Base-by-base conservation (phyloP, 371 early-diverging fungal species). In the Mortierella sp. region DNA sequence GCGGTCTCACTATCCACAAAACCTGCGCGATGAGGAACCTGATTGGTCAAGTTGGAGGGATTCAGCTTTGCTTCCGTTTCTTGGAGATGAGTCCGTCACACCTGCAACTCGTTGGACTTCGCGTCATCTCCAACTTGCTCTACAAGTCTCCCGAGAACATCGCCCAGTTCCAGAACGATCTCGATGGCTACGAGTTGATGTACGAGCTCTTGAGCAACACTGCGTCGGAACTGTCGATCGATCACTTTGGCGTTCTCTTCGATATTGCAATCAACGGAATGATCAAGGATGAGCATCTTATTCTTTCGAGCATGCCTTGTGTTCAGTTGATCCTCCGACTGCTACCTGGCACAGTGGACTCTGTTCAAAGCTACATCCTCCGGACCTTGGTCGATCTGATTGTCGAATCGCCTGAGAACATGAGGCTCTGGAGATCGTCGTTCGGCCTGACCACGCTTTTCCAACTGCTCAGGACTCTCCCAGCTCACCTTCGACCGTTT, bases 191-290 rank as follows among this genome's bases (percentile, higher is more conserved):
- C 74, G 83, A 85, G 70, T 72, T 83, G 16, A 76, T 88, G 72
- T 80, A 83, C 65, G 76, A 83, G 16, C 74, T 81, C 24, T 52
- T 89, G 47, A 70, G 74, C 21, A 88, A 42, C 38, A 80, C 85
- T 6, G 77, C 80, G 0, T 82, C 79, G 6, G 84, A 85, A 16
- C 73, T 89, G 26, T 77, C 86, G 11, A 45, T 82, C 63, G 86
- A 88, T 26, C 89, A 89, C 72, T 89, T 89, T 54, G 83, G 88
- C 19, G 83, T 88, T 24, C 63, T 89, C 24, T 88, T 89, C 13
- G 89, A 89, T 34, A 88, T 89, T 70, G 86, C 88, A 19, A 85
- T 86, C 52, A 88, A 89, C 65, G 89, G 89, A 1, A 82, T 81
- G 78, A 83, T 78, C 74, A 85, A 86, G 73, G 80, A 89, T 26